phyloP scores from a whole-genome alignment of 495 filamentous ascomycete species.

The Lophium mytilinum region DNA sequence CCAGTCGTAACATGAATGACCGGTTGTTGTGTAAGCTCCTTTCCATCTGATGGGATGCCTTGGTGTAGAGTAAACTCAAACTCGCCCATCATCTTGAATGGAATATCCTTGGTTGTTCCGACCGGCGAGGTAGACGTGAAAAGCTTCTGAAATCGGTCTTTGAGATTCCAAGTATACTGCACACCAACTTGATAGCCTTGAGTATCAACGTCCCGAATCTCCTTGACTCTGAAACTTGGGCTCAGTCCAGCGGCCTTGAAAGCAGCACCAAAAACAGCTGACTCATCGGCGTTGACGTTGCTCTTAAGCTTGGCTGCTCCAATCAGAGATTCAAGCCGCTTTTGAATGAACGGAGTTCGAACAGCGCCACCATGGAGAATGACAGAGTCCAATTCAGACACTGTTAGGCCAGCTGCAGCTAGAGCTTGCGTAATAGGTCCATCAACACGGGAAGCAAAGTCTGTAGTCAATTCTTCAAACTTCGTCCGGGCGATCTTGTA shows the following conservation, averaged over 20 bases:
- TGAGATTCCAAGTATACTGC: conserved; percentile 50
- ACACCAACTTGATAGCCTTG: conserved; percentile 65
- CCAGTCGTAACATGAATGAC: conserved; percentile 55
- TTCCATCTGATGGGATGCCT: conserved; percentile 41
- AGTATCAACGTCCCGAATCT: conserved; percentile 72
- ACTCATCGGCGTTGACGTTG: conserved; percentile 95
- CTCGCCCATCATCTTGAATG: conserved; percentile 76
- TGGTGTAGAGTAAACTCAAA: conserved; percentile 78
- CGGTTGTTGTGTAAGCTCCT: conserved; percentile 43
- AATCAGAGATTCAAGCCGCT: conserved; percentile 67
- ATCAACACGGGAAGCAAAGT: conserved; percentile 58
- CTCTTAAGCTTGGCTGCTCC: conserved; percentile 74
- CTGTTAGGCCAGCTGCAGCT: conserved; percentile 57
- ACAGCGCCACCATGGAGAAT: conserved; percentile 89
- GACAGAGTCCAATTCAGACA: conserved; percentile 76
- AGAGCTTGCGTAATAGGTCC: conserved; percentile 67
- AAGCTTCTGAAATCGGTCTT: conserved; percentile 63
- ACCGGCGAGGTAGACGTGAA: conserved; percentile 72
- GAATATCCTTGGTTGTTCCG: conserved; percentile 77
- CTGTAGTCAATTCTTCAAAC: conserved; percentile 74
- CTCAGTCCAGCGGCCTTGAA: conserved; percentile 89
- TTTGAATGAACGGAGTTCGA: conserved; percentile 91
- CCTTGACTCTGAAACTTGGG: conserved; percentile 93
- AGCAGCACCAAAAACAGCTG: conserved; percentile 92
- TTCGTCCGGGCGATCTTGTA: conserved; percentile 77